Base-by-base conservation (phyloP, 2,329 filamentous ascomycete genomes). In the Chaetomiaceae sp. region DNA sequence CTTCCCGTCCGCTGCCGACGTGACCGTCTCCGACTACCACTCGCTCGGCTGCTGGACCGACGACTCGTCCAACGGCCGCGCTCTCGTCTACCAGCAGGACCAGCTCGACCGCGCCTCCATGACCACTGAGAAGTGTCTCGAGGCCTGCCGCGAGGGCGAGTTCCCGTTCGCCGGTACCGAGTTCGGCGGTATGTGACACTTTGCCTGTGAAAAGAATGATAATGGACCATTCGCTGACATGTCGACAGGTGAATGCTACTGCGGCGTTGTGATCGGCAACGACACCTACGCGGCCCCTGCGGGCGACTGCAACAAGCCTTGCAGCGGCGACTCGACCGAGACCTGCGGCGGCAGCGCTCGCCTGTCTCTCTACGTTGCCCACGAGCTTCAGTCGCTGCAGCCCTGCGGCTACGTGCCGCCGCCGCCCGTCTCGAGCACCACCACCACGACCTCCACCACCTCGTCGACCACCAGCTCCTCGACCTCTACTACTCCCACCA, bases 41-140 rank as follows among this genome's bases (percentile, higher is more conserved):
- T 73, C 78, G 53, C 60, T 75, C n/a, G 83, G 83, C 45, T 87
- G 83, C 66, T 83, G 75, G 57, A 69, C 66, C 22, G 75, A 77
- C 50, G 57, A 66, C 45, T 65, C 65, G 17, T 51, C 50, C 38
- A 52, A 64, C 42, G 68, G 71, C 33, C 69, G 68, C 39, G 68
- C 75, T 20, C 65, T 78, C 38, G 65, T 65, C 20, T 75, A 70
- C 58, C 62, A 62, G 17, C 64, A 70, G 58, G 56, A 67, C 35
- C 54, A 62, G 33, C 49, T 74, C 14, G 58, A 66, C 24, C 47
- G 56, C 12, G 50, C 56, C 15, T 58, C 52, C 27, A 60, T 75
- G 60, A 74, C 71, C 35, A 69, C 67, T 3, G 61, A 67, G 48
- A 54, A 51, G 27, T 76, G 73, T 43, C 57, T 75, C 47, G 48